Percentiles rank a stretch among this genome's conserved stretches.
Evolutionary conservation across 2,329 filamentous ascomycete genomes (phyloP).

Genomic region (Cladorrhinum sp.): DNA sequence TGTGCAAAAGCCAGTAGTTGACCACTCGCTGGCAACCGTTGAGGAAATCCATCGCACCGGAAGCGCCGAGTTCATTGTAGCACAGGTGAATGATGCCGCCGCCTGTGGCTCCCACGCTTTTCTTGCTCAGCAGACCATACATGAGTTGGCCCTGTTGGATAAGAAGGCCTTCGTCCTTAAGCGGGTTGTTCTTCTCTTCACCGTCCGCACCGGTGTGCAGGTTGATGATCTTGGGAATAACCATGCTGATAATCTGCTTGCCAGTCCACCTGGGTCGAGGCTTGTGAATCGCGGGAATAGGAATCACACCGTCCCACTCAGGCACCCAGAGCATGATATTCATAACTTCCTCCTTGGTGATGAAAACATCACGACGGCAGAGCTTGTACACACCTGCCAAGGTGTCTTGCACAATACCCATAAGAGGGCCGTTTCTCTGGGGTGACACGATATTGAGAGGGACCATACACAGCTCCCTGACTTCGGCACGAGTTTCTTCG

Average conservation of each 20-base stretch:
- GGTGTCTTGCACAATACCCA: constrained; percentile 99
- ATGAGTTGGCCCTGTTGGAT: constrained; percentile 86
- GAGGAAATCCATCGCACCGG: constrained; percentile 89
- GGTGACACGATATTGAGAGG: constrained; percentile 97
- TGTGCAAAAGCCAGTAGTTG: constrained; percentile 95
- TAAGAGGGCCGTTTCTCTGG: constrained; percentile 91
- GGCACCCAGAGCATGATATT: constrained; percentile 97
- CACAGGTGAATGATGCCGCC: constrained; percentile 94
- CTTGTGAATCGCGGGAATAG: constrained; percentile 89
- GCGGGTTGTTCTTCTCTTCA: constrained; percentile 56
- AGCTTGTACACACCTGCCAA: constrained; percentile 97
- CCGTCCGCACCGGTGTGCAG: constrained; percentile 64
- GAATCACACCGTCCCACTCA: constrained; percentile 93
- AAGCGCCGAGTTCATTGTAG: constrained; percentile 88
- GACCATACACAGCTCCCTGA: constrained; percentile 95
- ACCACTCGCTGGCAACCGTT: constrained; percentile 93
- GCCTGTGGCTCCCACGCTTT: constrained; percentile 83
- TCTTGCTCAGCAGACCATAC: constrained; percentile 89
- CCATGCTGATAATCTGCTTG: constrained; percentile 94
- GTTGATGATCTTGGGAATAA: constrained; percentile 84
- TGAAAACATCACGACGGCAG: constrained; percentile 85
- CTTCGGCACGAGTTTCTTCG: constrained; percentile 92
- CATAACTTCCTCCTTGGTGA: constrained; percentile 90
- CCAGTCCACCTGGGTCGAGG: constrained; percentile 93
- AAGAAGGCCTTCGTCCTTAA: constrained; percentile 73